Evolutionary conservation across 2,329 filamentous ascomycete genomes (phyloP), one percentile per base, ranked within the genome.

Genomic region (Alternaria viburni): DNA sequence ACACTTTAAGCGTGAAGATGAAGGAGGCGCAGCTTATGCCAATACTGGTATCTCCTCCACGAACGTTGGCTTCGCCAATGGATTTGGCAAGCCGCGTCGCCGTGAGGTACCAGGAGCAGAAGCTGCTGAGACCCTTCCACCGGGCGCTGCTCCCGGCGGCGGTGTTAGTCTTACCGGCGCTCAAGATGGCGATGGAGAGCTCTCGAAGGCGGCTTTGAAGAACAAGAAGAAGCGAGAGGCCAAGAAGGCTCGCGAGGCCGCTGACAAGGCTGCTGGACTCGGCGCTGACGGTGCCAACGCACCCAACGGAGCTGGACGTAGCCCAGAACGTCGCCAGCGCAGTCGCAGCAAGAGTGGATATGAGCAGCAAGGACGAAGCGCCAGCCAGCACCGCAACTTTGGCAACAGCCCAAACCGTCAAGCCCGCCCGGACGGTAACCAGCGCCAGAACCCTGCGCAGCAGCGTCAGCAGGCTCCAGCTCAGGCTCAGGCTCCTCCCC

Each of bases 141-240:
- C 91, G n/a, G 89, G 90, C 67, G 90, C 91, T 47, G 87, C 87
- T 56, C 88, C 90, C 50, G 88, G 88, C 57, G 88, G 88, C 21
- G 89, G 88, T 46, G 88, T 89, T 45, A 87, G 87, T 66, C 85
- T 92, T 49, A 88, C 90, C 25, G 86, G 87, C 6, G 88, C 91
- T 13, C 86, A 83, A 67, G 80, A 90, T 81, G 83, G 90, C 46
- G 91, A 93, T 64, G 92, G 92, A 71, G 90, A 87, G 71, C 80
- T 96, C 65, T 94, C 92, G 66, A 96, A 96, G 83, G 89, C 91
- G 57, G 93, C 92, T 12, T 84, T 93, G 72, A 97, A 97, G 87
- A 97, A 97, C 83, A 98, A 98, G 88, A 98, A 98, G 88, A 98
- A 98, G 88, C 89, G 96, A 49, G 90, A 92, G 71, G 92, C 92